phyloP scores from a whole-genome alignment of 2,329 filamentous ascomycete species.

The Trichoderma sp. region DNA sequence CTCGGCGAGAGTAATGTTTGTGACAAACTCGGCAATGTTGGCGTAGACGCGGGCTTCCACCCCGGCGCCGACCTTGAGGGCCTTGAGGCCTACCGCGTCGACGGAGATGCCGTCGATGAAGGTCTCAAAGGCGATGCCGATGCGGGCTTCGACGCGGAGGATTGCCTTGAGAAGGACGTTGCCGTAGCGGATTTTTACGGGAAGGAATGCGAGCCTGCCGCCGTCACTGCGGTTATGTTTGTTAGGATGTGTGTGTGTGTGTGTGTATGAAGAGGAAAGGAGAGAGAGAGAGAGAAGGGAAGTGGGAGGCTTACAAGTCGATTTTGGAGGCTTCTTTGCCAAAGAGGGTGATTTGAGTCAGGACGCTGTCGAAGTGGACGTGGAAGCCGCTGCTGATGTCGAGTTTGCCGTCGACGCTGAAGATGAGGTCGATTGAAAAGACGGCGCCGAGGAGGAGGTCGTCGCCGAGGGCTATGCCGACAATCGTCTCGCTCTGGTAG shows the following conservation, averaged over 20 bases:
- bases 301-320: constrained; percentile 47
- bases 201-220: constrained; percentile 59
- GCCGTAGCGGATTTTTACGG: constrained; percentile 52
- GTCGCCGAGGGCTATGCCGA: constrained; percentile 46
- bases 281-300: too few species aligned
- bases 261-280: too few species aligned
- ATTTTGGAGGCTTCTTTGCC: constrained; percentile 51
- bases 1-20: constrained; percentile 50
- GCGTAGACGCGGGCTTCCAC: constrained; percentile 53
- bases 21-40: constrained; percentile 56
- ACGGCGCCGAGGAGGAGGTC: constrained; percentile 51
- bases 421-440: constrained; percentile 55
- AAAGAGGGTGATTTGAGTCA: constrained; percentile 54
- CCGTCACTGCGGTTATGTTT: constrained; percentile 46
- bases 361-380: constrained; percentile 54
- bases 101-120: not conserved
- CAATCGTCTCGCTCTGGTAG: constrained; percentile 48
- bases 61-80: constrained; percentile 44
- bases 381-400: constrained; percentile 59
- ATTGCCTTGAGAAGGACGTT: constrained; percentile 48
- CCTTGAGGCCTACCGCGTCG: constrained; percentile 29
- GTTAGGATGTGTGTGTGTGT: not conserved
- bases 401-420: constrained; percentile 50
- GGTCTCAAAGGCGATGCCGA: constrained; percentile 43
- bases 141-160: constrained; percentile 51